phyloP scores from a whole-genome alignment of 176 grass and related monocot genomes.

The Raddia guianensis region DNA sequence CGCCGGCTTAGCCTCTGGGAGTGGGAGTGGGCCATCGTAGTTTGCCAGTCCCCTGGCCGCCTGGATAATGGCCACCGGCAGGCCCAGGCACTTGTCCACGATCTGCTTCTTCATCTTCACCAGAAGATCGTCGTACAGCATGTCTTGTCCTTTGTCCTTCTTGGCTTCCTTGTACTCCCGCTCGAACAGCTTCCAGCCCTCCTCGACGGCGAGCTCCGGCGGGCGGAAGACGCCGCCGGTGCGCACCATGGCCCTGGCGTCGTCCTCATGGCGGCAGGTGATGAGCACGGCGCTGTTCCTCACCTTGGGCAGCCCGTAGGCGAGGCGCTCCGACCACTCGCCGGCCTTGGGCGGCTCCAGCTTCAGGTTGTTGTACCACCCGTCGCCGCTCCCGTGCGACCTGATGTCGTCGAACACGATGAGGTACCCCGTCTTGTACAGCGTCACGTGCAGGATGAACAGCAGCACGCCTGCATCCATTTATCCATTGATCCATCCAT shows the following conservation, averaged over 20 bases:
- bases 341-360: slow-evolving; percentile 1
- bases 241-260: slow-evolving; percentile 50
- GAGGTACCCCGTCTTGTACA: slow-evolving; percentile 51
- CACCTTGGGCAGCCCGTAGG: slow-evolving; percentile 55
- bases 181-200: slow-evolving; percentile 44
- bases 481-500: too few species aligned
- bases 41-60: slow-evolving; percentile 45
- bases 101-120: slow-evolving; percentile 22
- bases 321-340: slow-evolving; percentile 54
- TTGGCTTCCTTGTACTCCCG: neutral
- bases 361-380: slow-evolving; percentile 55
- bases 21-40: neutral
- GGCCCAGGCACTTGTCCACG: slow-evolving; percentile 44
- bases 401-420: slow-evolving; percentile 43
- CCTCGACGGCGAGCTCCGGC: neutral
- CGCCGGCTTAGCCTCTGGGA: neutral
- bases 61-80: slow-evolving; percentile 54
- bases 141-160: neutral
- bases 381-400: neutral
- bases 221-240: slow-evolving; percentile 45
- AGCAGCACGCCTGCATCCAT: slow-evolving; percentile 35
- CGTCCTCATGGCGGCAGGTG: slow-evolving; percentile 53
- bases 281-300: slow-evolving; percentile 48
- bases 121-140: neutral
- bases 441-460: slow-evolving; percentile 41